Percentiles rank a stretch among this genome's conserved stretches.
Conservation (phyloP, 2,329 filamentous ascomycete species). For the Hansfordia pulvinata region DNA sequence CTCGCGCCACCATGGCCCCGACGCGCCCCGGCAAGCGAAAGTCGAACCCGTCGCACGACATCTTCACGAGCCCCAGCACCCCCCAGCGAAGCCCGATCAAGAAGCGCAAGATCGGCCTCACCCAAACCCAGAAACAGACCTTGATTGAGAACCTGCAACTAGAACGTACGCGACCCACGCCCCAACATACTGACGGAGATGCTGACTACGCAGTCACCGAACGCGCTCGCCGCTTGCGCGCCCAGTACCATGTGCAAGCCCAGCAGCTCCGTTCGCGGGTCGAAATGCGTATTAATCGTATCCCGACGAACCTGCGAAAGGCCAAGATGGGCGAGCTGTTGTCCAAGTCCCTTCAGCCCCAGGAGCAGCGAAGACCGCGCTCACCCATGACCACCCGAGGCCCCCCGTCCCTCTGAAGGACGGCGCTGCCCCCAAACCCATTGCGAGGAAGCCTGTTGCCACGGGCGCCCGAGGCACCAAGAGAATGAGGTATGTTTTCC, state of each 20-base stretch:
- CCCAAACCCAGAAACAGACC: slow-evolving; percentile 65
- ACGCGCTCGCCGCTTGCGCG: slow-evolving; percentile 63
- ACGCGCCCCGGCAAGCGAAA: slow-evolving; percentile 30
- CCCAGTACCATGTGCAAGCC: slow-evolving; percentile 80
- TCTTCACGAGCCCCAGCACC: slow-evolving; percentile 22
- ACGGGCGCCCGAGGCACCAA: slow-evolving; percentile 24
- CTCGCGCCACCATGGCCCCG: slow-evolving; percentile 28
- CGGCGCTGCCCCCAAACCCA: slow-evolving; percentile 18
- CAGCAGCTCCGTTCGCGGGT: slow-evolving; percentile 75
- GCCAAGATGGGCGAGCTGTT: slow-evolving; percentile 73
- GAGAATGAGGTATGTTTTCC: slow-evolving; percentile 32
- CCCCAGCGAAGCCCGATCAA: slow-evolving; percentile 45
- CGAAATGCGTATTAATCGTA: slow-evolving; percentile 86
- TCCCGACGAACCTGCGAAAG: slow-evolving; percentile 67
- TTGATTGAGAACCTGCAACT: slow-evolving; percentile 82
- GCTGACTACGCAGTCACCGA: slow-evolving; percentile 20
- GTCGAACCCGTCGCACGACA: slow-evolving; percentile 21
- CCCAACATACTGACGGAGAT: slow-evolving; percentile 7
- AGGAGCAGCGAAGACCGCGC: slow-evolving; percentile 17
- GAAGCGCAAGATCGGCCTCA: slow-evolving; percentile 48
- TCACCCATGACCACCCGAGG: slow-evolving; percentile 15
- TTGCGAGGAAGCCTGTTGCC: slow-evolving; percentile 20
- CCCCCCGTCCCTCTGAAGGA: slow-evolving; percentile 39
- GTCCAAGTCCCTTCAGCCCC: slow-evolving; percentile 30
- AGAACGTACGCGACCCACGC: slow-evolving; percentile 48